Evolutionary conservation across 129 eudicot species (phyloP).

Genomic region (Tanacetum coccineum): DNA sequence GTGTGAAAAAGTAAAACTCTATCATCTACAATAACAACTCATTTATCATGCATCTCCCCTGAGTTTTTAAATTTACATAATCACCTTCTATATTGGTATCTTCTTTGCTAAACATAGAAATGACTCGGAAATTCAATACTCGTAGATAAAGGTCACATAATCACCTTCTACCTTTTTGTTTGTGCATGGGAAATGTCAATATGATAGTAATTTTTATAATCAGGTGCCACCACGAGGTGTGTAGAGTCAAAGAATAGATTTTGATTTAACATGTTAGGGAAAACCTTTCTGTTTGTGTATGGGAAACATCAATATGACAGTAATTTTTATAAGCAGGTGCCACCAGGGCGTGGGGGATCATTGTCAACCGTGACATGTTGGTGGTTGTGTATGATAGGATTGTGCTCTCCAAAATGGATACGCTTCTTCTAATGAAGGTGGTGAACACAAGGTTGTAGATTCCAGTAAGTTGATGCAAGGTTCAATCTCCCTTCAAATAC

Average conservation of each 20-base stretch:
- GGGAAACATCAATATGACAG: neutral
- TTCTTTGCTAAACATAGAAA: neutral
- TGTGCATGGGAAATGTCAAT: neutral
- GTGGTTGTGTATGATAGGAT: slow-evolving; percentile 68
- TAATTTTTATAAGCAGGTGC: neutral
- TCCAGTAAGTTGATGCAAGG: slow-evolving; percentile 64
- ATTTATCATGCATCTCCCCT: too few relatives aligned
- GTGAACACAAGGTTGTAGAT: slow-evolving; percentile 56
- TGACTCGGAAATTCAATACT: too few relatives aligned
- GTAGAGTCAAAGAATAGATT: slow-evolving; percentile 56
- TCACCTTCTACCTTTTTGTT: neutral
- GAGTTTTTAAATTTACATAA: too few relatives aligned
- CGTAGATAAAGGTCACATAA: too few relatives aligned
- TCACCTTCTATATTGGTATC: neutral
- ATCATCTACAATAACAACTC: too few relatives aligned
- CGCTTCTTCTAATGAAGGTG: slow-evolving; percentile 63
- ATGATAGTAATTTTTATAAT: slow-evolving; percentile 22
- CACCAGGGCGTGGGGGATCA: slow-evolving; percentile 88
- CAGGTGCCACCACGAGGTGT: slow-evolving; percentile 89
- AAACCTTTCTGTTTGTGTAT: too few relatives aligned
- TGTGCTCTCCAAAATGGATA: slow-evolving; percentile 76
- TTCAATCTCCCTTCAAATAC: slow-evolving; percentile 79
- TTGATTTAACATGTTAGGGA: slow-evolving; percentile 80
- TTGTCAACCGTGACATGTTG: slow-evolving; percentile 66
- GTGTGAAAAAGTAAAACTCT: too few relatives aligned